phyloP scores from a whole-genome alignment of 345 rosid genomes.

The Linum lewisii region DNA sequence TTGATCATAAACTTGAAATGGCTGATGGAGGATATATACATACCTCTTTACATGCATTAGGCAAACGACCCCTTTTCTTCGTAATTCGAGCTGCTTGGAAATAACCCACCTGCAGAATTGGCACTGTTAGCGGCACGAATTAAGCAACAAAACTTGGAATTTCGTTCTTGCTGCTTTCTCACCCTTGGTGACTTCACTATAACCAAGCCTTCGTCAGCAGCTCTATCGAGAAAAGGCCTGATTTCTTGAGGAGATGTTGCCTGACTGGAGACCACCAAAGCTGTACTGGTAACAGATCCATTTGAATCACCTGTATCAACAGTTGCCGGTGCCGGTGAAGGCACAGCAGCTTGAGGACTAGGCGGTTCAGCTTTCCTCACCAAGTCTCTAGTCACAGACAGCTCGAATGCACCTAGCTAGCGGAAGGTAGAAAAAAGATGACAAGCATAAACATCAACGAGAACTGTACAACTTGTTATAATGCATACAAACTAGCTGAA shows the following conservation, averaged over 20 bases:
- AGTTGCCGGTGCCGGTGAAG: conserved; percentile 25
- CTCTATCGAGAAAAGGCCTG: conserved; percentile 40
- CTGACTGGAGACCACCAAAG: conserved; percentile 50
- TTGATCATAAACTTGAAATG: too few relatives aligned
- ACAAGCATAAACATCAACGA: background rate
- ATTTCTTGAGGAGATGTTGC: conserved; percentile 29
- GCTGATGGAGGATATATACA: too few relatives aligned
- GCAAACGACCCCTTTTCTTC: conserved; percentile 70
- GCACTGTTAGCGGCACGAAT: conserved; percentile 12
- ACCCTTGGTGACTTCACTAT: conserved; percentile 81
- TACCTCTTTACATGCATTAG: conserved; percentile 96
- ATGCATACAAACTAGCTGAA: background rate
- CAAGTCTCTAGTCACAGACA: conserved; percentile 49
- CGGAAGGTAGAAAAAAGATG: conserved; percentile 2
- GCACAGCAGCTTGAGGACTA: background rate
- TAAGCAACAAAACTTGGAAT: conserved; percentile 2
- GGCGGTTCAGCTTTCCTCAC: conserved; percentile 28
- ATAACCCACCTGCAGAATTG: conserved; percentile 56
- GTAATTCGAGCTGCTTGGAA: conserved; percentile 74
- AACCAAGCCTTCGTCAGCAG: conserved; percentile 67
- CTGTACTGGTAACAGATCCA: conserved; percentile 46
- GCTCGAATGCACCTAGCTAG: conserved; percentile 71
- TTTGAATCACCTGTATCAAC: conserved; percentile 21
- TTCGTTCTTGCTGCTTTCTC: conserved; percentile 10
- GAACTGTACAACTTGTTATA: background rate